Percentiles rank a stretch among this genome's conserved stretches.
Conservation (phyloP, 1,139 yeast species). For the Nakaseomyces kungkrabaensis region DNA sequence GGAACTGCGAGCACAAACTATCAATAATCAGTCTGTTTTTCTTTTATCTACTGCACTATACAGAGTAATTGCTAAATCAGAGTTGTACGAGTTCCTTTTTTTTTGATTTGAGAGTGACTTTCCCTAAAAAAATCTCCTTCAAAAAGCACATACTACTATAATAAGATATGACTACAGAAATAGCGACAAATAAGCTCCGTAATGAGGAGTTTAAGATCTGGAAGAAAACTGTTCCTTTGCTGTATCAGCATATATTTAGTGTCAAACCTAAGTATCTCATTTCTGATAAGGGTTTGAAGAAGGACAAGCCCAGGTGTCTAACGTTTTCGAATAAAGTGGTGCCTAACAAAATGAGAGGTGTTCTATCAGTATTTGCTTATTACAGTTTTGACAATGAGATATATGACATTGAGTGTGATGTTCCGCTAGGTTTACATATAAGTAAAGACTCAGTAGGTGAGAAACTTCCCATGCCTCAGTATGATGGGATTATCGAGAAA, state of each 20-base stretch:
- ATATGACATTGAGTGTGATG: constrained; percentile 19
- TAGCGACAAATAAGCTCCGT: constrained; percentile 30
- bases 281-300: neutral
- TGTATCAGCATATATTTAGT: constrained; percentile 53
- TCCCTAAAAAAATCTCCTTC: too few relatives aligned
- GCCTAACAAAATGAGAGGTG: constrained; percentile 20
- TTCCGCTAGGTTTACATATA: constrained; percentile 24
- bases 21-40: too few relatives aligned
- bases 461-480: neutral
- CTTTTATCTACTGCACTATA: too few relatives aligned
- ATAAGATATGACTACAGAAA: neutral
- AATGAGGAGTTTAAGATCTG: constrained; percentile 78
- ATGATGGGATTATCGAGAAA: constrained; percentile 6
- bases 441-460: neutral
- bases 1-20: too few relatives aligned
- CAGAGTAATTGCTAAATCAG: too few relatives aligned
- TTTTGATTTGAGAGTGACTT: too few relatives aligned
- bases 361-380: constrained; percentile 16
- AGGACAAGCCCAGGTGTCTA: constrained; percentile 4
- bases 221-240: constrained; percentile 89
- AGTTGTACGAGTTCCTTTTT: too few relatives aligned
- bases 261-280: constrained; percentile 47
- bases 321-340: constrained; percentile 18
- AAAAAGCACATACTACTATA: neutral
- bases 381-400: constrained; percentile 23